Percentiles rank a stretch among this genome's conserved stretches.
Conservation (phyloP, 148 eudicot species). For the Nepenthes gracilis region DNA sequence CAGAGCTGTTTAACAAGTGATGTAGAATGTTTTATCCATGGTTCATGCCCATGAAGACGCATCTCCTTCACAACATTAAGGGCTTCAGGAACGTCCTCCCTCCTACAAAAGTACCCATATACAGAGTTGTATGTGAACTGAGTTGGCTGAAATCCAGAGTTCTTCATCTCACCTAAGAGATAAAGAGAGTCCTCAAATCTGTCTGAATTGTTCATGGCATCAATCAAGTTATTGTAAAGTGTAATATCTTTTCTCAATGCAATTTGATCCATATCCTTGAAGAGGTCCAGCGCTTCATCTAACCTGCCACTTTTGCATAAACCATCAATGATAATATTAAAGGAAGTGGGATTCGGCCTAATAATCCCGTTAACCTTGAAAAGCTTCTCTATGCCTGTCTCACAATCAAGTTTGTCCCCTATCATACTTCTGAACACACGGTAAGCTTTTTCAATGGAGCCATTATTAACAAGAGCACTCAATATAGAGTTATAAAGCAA, state of each 20-base stretch:
- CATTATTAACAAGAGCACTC: slow-evolving; percentile 32
- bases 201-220: slow-evolving; percentile 41
- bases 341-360: slow-evolving; percentile 35
- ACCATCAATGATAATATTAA: slow-evolving; percentile 40
- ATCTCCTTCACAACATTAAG: slow-evolving; percentile 48
- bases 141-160: slow-evolving; percentile 29
- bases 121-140: slow-evolving; percentile 58
- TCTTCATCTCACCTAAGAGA: slow-evolving; percentile 60
- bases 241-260: slow-evolving; percentile 35
- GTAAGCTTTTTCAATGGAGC: slow-evolving; percentile 42
- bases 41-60: slow-evolving; percentile 56
- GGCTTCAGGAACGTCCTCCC: slow-evolving; percentile 50
- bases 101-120: slow-evolving; percentile 48
- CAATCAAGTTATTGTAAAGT: slow-evolving; percentile 60
- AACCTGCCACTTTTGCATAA: slow-evolving; percentile 41
- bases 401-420: slow-evolving; percentile 20
- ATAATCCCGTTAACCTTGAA: slow-evolving; percentile 18
- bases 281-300: slow-evolving; percentile 56
- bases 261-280: slow-evolving; percentile 41
- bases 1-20: slow-evolving; percentile 53
- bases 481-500: slow-evolving; percentile 41
- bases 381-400: slow-evolving; percentile 20
- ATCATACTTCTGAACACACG: slow-evolving; percentile 23
- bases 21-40: slow-evolving; percentile 88
- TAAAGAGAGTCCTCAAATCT: slow-evolving; percentile 42